Evolutionary conservation across 208 protist genomes (phyloP).

Genomic region (Willaertia magna): DNA sequence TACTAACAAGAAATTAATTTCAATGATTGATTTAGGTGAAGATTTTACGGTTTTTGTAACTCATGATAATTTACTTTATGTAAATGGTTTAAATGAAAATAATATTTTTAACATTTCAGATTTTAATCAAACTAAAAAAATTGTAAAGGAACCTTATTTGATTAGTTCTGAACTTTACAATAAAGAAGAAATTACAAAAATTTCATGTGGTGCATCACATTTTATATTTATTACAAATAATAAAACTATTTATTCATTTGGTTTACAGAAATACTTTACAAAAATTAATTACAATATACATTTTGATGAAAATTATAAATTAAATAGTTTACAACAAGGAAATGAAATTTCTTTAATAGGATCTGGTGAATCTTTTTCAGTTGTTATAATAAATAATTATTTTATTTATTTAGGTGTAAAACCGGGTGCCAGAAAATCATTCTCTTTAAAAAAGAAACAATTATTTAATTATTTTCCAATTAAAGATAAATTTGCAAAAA

Average conservation of each 20-base stretch:
- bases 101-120: not conserved
- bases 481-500: not conserved
- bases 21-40: not conserved
- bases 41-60: not conserved
- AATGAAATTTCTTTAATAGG: not conserved
- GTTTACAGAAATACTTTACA: not conserved
- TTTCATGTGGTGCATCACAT: not conserved
- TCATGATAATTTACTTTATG: not conserved
- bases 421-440: not conserved
- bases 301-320: not conserved
- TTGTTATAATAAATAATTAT: not conserved
- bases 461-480: too few species aligned
- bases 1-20: not conserved
- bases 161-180: not conserved
- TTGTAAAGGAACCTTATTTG: not conserved
- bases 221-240: not conserved
- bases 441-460: not conserved
- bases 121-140: not conserved
- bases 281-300: not conserved
- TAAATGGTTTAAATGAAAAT: not conserved
- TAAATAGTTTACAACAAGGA: not conserved
- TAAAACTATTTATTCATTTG: not conserved
- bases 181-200: not conserved
- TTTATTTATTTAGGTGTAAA: not conserved
- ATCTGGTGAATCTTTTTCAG: not conserved